Conservation (phyloP, 2,329 filamentous ascomycete genomes). For the Cercospora sp. region DNA sequence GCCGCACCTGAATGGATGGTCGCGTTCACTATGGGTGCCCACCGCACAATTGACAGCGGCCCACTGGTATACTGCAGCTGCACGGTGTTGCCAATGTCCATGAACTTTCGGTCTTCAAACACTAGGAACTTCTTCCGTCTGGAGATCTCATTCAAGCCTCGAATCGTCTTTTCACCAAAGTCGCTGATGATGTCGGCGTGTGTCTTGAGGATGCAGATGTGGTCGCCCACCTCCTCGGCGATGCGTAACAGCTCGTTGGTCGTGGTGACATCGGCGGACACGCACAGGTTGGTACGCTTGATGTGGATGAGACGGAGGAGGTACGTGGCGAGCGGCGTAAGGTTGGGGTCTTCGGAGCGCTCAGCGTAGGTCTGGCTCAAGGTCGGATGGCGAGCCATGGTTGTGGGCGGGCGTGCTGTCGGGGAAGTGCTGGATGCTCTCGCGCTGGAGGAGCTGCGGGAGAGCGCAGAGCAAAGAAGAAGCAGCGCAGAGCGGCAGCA, state of each 20-base stretch:
- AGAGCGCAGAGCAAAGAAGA: background rate
- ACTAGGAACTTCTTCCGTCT: constrained; percentile 53
- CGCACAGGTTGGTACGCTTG: constrained; percentile 54
- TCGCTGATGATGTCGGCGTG: constrained; percentile 63
- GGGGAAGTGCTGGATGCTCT: background rate
- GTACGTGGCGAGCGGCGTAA: constrained; percentile 50
- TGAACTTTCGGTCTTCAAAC: constrained; percentile 58
- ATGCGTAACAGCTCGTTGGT: constrained; percentile 57
- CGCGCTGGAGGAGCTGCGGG: background rate
- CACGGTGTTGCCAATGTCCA: constrained; percentile 57
- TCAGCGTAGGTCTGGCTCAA: constrained; percentile 47
- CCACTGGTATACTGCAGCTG: constrained; percentile 57
- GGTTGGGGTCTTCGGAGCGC: constrained; percentile 46
- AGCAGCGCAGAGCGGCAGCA: background rate
- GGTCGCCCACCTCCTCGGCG: constrained; percentile 60
- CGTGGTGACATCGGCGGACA: constrained; percentile 59
- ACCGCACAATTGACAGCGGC: constrained; percentile 52
- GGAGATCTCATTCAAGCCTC: constrained; percentile 50
- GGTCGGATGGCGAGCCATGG: constrained; percentile 41
- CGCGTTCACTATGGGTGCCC: constrained; percentile 55
- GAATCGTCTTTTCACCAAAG: constrained; percentile 58
- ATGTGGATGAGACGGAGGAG: constrained; percentile 51
- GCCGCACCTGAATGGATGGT: constrained; percentile 55
- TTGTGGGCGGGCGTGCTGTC: background rate
- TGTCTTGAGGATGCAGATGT: constrained; percentile 61